Percentiles rank a stretch among this genome's conserved stretches.
phyloP scores from a whole-genome alignment of 163 green algal species.

The Coccomyxa subellipsoidea region DNA sequence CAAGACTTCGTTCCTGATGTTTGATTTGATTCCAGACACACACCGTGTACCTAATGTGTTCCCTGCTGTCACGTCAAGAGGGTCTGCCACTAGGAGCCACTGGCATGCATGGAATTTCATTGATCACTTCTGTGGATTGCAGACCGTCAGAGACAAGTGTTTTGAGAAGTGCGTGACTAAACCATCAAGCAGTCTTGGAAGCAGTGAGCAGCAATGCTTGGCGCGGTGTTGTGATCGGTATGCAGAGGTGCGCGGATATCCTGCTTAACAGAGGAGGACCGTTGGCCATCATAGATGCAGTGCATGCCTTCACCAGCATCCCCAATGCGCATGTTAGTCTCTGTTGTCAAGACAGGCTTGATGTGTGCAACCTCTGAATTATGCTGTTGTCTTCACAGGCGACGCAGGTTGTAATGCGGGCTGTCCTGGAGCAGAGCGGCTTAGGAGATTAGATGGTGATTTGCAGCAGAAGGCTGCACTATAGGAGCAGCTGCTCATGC shows the following conservation, averaged over 20 bases:
- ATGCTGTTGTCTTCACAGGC: constrained; percentile 40
- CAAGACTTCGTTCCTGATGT: not conserved
- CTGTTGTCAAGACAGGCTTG: no score
- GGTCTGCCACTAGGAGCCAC: no score
- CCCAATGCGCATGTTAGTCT: no score
- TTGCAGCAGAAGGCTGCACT: not conserved
- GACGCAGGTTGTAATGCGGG: constrained; percentile 58
- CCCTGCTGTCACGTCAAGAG: no score
- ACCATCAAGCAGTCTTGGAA: constrained; percentile 59
- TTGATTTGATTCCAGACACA: no score
- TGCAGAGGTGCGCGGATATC: constrained; percentile 25
- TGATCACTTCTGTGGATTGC: not conserved
- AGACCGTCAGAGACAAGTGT: constrained; percentile 78
- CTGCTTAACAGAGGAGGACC: no score
- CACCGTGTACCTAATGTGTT: not conserved
- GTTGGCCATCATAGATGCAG: no score
- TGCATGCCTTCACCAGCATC: no score
- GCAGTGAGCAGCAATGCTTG: constrained; percentile 71
- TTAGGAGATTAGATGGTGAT: constrained; percentile 22
- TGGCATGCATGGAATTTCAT: no score
- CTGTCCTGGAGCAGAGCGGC: constrained; percentile 47
- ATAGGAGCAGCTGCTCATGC: not conserved
- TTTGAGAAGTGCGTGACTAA: constrained; percentile 78
- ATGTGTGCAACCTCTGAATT: no score
- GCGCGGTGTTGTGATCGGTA: constrained; percentile 72